Evolutionary conservation across 106 monocot genomes (phyloP), one percentile per base, ranked within the genome.

Genomic region (Triglochin maritima): DNA sequence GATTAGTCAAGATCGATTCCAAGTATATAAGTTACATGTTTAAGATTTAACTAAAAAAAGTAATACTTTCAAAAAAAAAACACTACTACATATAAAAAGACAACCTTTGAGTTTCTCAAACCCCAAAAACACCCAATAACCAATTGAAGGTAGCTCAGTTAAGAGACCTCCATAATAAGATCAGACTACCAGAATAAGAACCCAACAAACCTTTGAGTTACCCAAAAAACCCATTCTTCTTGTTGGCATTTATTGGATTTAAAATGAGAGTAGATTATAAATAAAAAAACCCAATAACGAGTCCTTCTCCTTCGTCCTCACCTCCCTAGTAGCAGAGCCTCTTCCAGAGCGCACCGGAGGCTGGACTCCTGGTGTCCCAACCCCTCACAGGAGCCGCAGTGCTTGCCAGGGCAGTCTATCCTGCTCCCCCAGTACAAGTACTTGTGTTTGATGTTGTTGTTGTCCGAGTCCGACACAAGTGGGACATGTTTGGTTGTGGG

Each of bases 331-430:
- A 83, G 77, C 46, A 95, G 57, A 4, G 95, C 95, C 71, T 95
- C 95, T 59, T 95, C 95, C 45, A 95, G 87, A 4, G 95, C 95
- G 76, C 95, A 96, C 2, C 95, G 68, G 71, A 96, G 83, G 84
- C 95, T 91, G 9, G 87, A 83, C 78, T 96, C 95, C 83, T 96
- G 95, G 54, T 96, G 95, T 14, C 90, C 95, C n/a, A 96, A 64
- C 3, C 95, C 95, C 50, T 85, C 95, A 80, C 95, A 96, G 16
- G 87, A 80, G 29, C 78, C 85, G 80, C 95, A 96, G 55, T 87
- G 90, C 81, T 96, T 96, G 3, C 95, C 90, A 4, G 95, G 95
- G 73, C 95, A 96, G 56, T 96, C 95, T 48, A 96, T 72, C 62
- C 81, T 63, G 56, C 50, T 55, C 6, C 95, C 95, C 95, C 95